Percentiles rank a stretch among this genome's conserved stretches.
These are phyloP conservation scores for Rhodotorula mucilaginosa DNA, from an alignment of 1,284 basidiomycete genomes.

Conservation along the genomic window DNA sequence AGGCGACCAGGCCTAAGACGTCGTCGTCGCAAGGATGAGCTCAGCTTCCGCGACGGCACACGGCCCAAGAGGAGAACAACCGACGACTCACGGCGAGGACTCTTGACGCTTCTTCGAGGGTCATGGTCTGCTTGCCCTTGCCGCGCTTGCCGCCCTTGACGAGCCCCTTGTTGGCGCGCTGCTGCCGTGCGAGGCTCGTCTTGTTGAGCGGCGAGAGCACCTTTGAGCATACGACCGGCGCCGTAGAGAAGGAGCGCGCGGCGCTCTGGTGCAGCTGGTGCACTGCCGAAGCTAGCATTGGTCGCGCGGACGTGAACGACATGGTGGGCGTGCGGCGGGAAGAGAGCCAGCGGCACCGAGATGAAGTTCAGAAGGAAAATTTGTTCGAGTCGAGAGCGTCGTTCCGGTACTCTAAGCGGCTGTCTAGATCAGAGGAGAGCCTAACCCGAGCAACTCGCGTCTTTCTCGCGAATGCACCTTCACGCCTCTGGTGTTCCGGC, in stretches of 20 bases:
- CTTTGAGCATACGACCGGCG: conserved; percentile 6
- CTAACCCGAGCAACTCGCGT: too few relatives aligned
- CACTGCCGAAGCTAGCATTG: background rate
- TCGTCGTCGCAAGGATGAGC: background rate
- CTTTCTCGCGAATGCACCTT: too few relatives aligned
- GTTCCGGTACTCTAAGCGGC: too few relatives aligned
- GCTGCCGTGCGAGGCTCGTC: conserved; percentile 27
- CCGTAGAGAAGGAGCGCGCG: conserved; percentile 9
- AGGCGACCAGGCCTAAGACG: conserved; percentile 30
- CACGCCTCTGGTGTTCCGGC: too few relatives aligned
- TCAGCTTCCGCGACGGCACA: background rate
- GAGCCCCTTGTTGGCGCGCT: conserved; percentile 23
- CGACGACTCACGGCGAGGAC: conserved; percentile 32
- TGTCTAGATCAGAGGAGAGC: too few relatives aligned
- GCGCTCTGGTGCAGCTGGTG: background rate
- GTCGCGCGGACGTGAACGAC: conserved; percentile 12
- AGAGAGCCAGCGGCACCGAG: background rate
- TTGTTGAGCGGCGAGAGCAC: conserved; percentile 38
- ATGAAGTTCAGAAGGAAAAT: background rate
- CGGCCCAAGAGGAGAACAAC: background rate
- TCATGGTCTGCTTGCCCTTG: conserved; percentile 21
- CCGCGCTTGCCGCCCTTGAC: conserved; percentile 21
- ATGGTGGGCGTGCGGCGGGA: background rate
- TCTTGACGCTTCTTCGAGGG: conserved; percentile 36
- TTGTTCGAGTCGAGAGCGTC: too few relatives aligned